Evolutionary conservation across 345 rosid genomes (phyloP).

Genomic region (Lepidium africanum): DNA sequence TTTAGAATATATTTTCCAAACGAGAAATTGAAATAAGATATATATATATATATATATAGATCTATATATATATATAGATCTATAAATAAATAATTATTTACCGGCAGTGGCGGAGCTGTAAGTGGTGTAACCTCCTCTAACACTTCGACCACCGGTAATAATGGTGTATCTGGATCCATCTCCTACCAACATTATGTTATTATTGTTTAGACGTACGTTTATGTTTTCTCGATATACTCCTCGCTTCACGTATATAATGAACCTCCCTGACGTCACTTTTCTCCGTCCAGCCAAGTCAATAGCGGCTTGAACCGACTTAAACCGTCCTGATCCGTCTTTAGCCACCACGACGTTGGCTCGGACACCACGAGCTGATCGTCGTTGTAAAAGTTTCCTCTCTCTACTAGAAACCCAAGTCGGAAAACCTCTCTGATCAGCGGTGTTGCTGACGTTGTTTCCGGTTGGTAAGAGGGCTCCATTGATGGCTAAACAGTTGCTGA

Average conservation of each 20-base stretch:
- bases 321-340: constrained; percentile 55
- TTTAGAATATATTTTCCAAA: neutral
- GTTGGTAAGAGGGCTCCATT: constrained; percentile 37
- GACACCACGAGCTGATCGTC: neutral
- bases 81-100: constrained; percentile 12
- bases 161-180: constrained; percentile 61
- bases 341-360: constrained; percentile 55
- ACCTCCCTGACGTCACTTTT: constrained; percentile 38
- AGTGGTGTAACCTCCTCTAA: constrained; percentile 69
- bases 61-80: too few species aligned
- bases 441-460: constrained; percentile 1
- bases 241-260: constrained; percentile 57
- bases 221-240: constrained; percentile 80
- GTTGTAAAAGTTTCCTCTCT: constrained; percentile 29
- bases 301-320: constrained; percentile 53
- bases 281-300: constrained; percentile 54
- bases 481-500: constrained; percentile 56
- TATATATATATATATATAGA: too few species aligned
- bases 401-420: constrained; percentile 41
- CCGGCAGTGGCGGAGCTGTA: constrained; percentile 90
- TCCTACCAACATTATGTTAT: constrained; percentile 64
- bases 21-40: too few species aligned
- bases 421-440: constrained; percentile 10
- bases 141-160: constrained; percentile 60
- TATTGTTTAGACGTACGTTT: constrained; percentile 45